Evolutionary conservation across 1,139 yeast genomes (phyloP), one percentile per base, ranked within the genome.

Genomic region (Debaryomyces sp.): DNA sequence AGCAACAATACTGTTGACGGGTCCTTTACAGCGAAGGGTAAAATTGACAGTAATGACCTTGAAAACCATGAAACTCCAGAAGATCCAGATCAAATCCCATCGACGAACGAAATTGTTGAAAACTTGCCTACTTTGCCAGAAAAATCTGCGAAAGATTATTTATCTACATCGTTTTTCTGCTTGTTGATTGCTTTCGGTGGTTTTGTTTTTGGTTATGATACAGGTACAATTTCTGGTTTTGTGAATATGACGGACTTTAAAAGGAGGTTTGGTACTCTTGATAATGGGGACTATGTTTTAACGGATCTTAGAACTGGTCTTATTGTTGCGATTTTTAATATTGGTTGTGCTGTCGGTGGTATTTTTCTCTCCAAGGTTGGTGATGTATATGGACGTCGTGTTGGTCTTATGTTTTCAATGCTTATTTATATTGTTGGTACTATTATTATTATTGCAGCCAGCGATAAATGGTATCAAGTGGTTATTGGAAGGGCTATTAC

Each of bases 301-400:
- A 63, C 80, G 44, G 66, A 73, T 49, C 66, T 73, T 38, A 64
- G 79, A 48, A 72, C 78, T 23, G 91, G 91, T 15, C 67, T 81
- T 37, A 69, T 85, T 27, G 80, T 85, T 46, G 75, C 92, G 6
- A 73, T 84, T 35, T 84, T 87, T 62, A 85, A 86, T 58, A 68
- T 86, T 44, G 91, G 92, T 12, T 86, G 91, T 59, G 87, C 87
- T 40, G 56, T 82, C 51, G 95, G 96, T 45, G 90, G 94, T 24
- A 67, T 87, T 35, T 55, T 78, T 2, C 72, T 87, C 23, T 77
- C 85, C 23, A 78, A 75, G 58, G 45, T 71, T 38, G 84, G 82
- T 44, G 87, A 84, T 53, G 55, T 65, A 5, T 62, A 67, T 52
- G 90, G 90, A 27, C 71, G 88, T 57, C 79, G 81, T 59, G 52